Evolutionary conservation across 163 green algal genomes (phyloP), one percentile per base, ranked within the genome.

Genomic region (Chlamydomonas reinhardtii): DNA sequence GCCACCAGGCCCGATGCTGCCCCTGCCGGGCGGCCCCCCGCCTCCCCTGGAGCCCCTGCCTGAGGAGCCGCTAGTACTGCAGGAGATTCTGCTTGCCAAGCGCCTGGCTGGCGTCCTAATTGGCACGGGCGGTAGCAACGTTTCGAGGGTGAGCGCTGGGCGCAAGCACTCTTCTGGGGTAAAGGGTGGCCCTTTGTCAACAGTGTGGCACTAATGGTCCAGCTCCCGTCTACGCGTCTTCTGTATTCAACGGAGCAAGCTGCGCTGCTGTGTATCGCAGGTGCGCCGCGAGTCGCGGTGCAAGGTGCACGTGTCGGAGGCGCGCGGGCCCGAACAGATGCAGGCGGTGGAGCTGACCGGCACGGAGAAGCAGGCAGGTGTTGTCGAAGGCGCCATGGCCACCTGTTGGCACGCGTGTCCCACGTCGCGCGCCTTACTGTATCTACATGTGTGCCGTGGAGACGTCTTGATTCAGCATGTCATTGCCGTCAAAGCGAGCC

Each of bases 291-390:
- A 87, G 72, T 87, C 82, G 4, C 59, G 72, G 0, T 87, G 82
- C 61, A 82, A 82, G 61, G 82, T 87, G 61, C 82, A 87, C 61
- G 82, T 87, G 11, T 74, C 72, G 15, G 82, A 87, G 39, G 72
- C 69, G 32, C 82, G 82, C 2, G 82, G 72, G 0, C 72, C 72
- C 11, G 82, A 87, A 0, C 71, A 87, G 72, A 73, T 34, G 29
- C 82, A 87, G 61, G 29, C 72, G 0, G 82, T 87, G 54, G 82
- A 87, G 62, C 73, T 87, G 61, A 87, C 82, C 0, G 82, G 82
- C 61, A 82, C 82, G 1, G 80, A 86, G 70, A 73, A 79, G 70
- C 80, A 86, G 80, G 80, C 48, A 56, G 6, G 48, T 56, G 48
- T 8, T 14, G 39, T 8, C 5, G 39, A 48, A 8, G 5, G 39